Evolutionary conservation across 2,329 filamentous ascomycete genomes (phyloP), one percentile per base, ranked within the genome.

Genomic region (Gyromitra esculenta): DNA sequence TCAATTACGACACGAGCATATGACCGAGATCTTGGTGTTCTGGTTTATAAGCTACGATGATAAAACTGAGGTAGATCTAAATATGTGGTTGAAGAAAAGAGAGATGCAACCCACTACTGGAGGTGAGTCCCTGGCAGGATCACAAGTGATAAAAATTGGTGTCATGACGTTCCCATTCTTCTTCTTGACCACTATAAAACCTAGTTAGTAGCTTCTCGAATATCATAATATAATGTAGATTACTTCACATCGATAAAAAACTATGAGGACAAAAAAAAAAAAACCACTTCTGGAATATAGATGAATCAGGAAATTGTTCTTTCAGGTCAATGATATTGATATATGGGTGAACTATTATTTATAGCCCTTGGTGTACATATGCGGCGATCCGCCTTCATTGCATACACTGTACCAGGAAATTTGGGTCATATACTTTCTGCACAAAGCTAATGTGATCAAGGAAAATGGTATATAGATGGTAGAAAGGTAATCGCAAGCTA

Each of bases 141-240:
- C 96, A 85, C 96, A 98, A 59, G 94, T 97, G 80, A 99, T 93
- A 84, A 99, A 98, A 74, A 99, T 87, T 37, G 95, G 93, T 39
- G 90, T 86, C 79, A 97, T 75, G 54, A 78, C 77, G 43, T 81
- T 73, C 15, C 80, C 80, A 59, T 78, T 74, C 39, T 80, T 77
- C 66, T 81, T 80, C 59, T 79, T 79, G 41, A 81, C 80, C 79
- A 81, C 80, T 81, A 31, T 35, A 9, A 52, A 39, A 70, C 25
- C 35, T 31, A 31, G 48, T 75, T 18, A 75, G 65, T 9, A 35
- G 35, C 5, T 52, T 1, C 31, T 43, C 8, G 15, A 59, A 6
- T 6, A 25, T 18, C 11, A 13, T n/a, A 66, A 37, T 15, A 9
- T n/a, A 8, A 15, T 50, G 50, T 18, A 21, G n/a, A 11, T 18